Evolutionary conservation across 1,139 yeast species (phyloP).

Genomic region (Magnusiomyces paraingens): DNA sequence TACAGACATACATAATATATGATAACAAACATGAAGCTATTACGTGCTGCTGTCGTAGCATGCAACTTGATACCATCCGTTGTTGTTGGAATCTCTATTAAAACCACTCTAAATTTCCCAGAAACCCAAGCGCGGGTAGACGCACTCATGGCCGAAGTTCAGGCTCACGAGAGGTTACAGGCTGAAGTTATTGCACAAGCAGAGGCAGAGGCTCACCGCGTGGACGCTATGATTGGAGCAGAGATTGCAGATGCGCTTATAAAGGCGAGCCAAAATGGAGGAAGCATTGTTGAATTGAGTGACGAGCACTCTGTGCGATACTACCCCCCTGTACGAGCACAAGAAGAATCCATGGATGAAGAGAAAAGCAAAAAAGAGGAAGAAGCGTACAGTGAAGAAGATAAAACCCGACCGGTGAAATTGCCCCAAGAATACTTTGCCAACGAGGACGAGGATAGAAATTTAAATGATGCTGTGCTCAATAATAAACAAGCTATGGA

Average conservation of each 20-base stretch:
- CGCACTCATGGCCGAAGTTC: too few relatives aligned
- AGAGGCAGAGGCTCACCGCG: too few relatives aligned
- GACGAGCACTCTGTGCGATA: too few relatives aligned
- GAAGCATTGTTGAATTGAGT: too few relatives aligned
- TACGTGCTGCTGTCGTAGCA: not conserved
- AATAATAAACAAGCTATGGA: not conserved
- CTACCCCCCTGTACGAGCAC: too few relatives aligned
- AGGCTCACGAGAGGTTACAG: too few relatives aligned
- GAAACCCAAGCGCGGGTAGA: too few relatives aligned
- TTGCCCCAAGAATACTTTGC: not conserved
- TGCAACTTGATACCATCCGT: not conserved
- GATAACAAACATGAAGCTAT: conserved; percentile 24
- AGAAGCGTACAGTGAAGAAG: not conserved
- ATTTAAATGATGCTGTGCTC: not conserved
- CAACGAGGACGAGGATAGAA: not conserved
- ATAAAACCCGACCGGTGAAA: not conserved
- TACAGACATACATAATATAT: conserved; percentile 10
- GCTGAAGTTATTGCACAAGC: too few relatives aligned
- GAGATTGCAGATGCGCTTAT: too few relatives aligned
- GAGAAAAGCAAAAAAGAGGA: not conserved
- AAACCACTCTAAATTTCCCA: too few relatives aligned
- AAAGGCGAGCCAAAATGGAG: too few relatives aligned
- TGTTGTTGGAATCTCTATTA: not conserved
- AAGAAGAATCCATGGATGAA: not conserved
- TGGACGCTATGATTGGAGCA: too few relatives aligned